Percentiles rank a stretch among this genome's conserved stretches.
Evolutionary conservation across 805 yeast species (phyloP).

Genomic region (Blastobotrys terrestris): DNA sequence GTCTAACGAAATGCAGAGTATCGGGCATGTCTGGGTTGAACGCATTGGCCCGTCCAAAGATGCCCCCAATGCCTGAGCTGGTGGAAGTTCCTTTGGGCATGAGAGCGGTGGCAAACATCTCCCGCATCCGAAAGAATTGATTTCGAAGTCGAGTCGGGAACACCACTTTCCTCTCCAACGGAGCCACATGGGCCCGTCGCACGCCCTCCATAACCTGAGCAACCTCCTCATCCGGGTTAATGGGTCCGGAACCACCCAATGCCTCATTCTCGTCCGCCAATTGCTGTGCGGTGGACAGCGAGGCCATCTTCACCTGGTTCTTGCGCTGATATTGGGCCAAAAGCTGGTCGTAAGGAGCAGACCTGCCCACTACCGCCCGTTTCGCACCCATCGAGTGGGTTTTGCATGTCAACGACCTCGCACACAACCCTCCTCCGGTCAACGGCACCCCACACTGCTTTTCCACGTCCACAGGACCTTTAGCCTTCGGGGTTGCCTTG

Average conservation of each 20-base stretch:
- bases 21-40: slow-evolving; percentile 66
- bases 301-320: slow-evolving; percentile 82
- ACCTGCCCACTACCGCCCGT: slow-evolving; percentile 88
- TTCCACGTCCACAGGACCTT: slow-evolving; percentile 86
- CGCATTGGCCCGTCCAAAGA: slow-evolving; percentile 73
- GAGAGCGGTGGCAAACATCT: slow-evolving; percentile 83
- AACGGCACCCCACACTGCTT: slow-evolving; percentile 93
- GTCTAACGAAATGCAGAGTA: slow-evolving; percentile 35
- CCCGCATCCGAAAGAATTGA: slow-evolving; percentile 79
- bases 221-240: slow-evolving; percentile 89
- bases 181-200: slow-evolving; percentile 43
- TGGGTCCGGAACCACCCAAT: slow-evolving; percentile 31
- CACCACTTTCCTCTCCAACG: slow-evolving; percentile 68
- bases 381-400: slow-evolving; percentile 99
- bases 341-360: slow-evolving; percentile 84
- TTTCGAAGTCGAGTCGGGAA: slow-evolving; percentile 67
- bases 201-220: slow-evolving; percentile 88
- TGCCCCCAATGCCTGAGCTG: slow-evolving; percentile 61
- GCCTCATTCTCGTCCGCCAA: slow-evolving; percentile 31
- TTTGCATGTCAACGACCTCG: slow-evolving; percentile 91
- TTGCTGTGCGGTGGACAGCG: slow-evolving; percentile 35
- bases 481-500: slow-evolving; percentile 41
- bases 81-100: slow-evolving; percentile 43
- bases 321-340: slow-evolving; percentile 86
- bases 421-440: slow-evolving; percentile 93